Evolutionary conservation across 768 basidiomycete genomes (phyloP), one percentile per base, ranked within the genome.

Genomic region (Tulasnella calospora): DNA sequence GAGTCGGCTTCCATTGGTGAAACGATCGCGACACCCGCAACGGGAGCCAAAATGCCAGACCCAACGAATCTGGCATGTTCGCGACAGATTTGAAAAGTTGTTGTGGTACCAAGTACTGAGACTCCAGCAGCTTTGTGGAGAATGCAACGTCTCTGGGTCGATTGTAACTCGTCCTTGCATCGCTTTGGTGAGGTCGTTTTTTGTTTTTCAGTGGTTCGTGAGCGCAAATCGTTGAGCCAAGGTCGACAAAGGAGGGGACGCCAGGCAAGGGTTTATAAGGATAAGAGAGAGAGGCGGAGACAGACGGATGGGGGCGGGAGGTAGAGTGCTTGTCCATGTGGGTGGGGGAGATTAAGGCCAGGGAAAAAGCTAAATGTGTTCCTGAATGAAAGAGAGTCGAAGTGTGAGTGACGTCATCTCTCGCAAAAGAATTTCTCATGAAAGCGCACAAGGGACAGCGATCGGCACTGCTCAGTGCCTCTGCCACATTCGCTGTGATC

Each of bases 391-490:
- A n/a, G n/a, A n/a, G n/a, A n/a, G n/a, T n/a, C n/a, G n/a, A n/a
- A n/a, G n/a, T n/a, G n/a, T n/a, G n/a, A n/a, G n/a, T n/a, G n/a
- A n/a, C n/a, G n/a, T n/a, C n/a, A n/a, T n/a, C n/a, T n/a, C n/a
- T n/a, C n/a, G n/a, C n/a, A n/a, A n/a, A n/a, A n/a, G n/a, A n/a
- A n/a, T n/a, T n/a, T n/a, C n/a, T n/a, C n/a, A n/a, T n/a, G n/a
- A n/a, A n/a, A n/a, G n/a, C n/a, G n/a, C n/a, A n/a, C n/a, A n/a
- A n/a, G n/a, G n/a, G n/a, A n/a, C n/a, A n/a, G n/a, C n/a, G n/a
- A n/a, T n/a, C n/a, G n/a, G 87, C 86, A 71, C 81, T 82, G 0
- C 87, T 86, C 27, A 87, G 79, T 15, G 87, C 80, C 78, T 87
- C 87, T 9, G 86, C 86, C 41, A 87, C 76, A 80, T 86, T 85